Evolutionary conservation across 2,329 filamentous ascomycete genomes (phyloP).

Genomic region (Albophoma yamanashiensis): DNA sequence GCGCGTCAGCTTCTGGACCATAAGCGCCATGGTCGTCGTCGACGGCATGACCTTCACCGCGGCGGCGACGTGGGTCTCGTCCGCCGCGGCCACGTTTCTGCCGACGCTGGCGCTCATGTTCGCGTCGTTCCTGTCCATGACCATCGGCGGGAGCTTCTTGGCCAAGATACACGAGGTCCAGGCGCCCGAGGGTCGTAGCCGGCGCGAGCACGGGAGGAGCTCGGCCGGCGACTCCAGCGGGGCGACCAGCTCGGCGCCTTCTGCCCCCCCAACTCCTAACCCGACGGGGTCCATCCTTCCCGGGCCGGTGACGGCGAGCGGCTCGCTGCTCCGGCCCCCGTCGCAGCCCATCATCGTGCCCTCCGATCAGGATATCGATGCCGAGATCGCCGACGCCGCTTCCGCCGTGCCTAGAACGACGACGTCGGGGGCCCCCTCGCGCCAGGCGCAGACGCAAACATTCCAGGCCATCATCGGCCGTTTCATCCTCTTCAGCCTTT

Average conservation of each 20-base stretch:
- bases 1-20: slow-evolving; percentile 54
- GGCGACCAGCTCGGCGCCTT: slow-evolving; percentile 10
- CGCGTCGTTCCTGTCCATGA: slow-evolving; percentile 42
- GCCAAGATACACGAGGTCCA: slow-evolving; percentile 51
- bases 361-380: slow-evolving; percentile 52
- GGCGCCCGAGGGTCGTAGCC: slow-evolving; percentile 40
- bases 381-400: slow-evolving; percentile 41
- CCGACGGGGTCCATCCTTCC: slow-evolving; percentile 23
- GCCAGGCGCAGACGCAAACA: slow-evolving; percentile 19
- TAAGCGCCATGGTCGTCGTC: slow-evolving; percentile 49
- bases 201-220: slow-evolving; percentile 24
- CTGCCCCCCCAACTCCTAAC: slow-evolving; percentile 14
- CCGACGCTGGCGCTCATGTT: slow-evolving; percentile 44
- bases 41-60: slow-evolving; percentile 49
- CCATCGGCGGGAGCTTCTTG: slow-evolving; percentile 46
- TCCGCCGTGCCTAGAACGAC: slow-evolving; percentile 20
- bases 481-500: slow-evolving; percentile 43
- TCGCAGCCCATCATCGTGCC: slow-evolving; percentile 43
- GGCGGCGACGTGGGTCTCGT: slow-evolving; percentile 45
- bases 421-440: slow-evolving; percentile 10
- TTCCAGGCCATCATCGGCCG: slow-evolving; percentile 48
- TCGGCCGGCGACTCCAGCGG: slow-evolving; percentile 11
- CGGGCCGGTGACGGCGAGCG: slow-evolving; percentile 26
- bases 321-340: slow-evolving; percentile 2
- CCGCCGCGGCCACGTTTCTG: slow-evolving; percentile 43